These are phyloP conservation scores for Kwoniella sp. DNA, from an alignment of 768 basidiomycete species.

Conservation along the genomic window DNA sequence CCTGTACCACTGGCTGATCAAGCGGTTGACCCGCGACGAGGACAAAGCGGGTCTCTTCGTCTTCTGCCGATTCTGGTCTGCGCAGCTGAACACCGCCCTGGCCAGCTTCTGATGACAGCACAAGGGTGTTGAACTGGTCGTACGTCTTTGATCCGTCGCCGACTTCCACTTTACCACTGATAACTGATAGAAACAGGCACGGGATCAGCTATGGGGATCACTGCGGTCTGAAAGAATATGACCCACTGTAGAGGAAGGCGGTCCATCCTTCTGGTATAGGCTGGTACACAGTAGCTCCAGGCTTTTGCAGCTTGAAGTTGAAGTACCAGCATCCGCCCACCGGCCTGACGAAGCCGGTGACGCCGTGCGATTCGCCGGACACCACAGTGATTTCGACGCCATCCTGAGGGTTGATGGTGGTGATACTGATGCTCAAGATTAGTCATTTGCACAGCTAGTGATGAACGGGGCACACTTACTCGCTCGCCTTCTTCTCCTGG, in stretches of 20 bases:
- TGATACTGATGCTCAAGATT: conserved; percentile 55
- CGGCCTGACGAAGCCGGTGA: conserved; percentile 72
- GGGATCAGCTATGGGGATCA: not conserved
- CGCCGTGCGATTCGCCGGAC: conserved; percentile 78
- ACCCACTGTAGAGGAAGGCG: conserved; percentile 73
- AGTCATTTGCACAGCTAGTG: not conserved
- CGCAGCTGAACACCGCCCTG: conserved; percentile 69
- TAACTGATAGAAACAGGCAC: conserved; percentile 51
- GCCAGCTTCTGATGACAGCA: conserved; percentile 61
- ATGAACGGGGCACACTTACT: conserved; percentile 30
- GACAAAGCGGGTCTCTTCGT: conserved; percentile 67
- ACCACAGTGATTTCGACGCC: conserved; percentile 70
- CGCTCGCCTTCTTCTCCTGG: conserved; percentile 45
- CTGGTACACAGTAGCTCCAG: conserved; percentile 67
- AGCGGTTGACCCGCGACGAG: conserved; percentile 82
- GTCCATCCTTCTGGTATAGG: conserved; percentile 85
- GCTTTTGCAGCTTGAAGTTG: conserved; percentile 65
- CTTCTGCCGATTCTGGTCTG: conserved; percentile 49
- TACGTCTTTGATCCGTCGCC: conserved; percentile 55
- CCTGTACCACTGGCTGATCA: conserved; percentile 77
- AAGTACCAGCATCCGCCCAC: conserved; percentile 93
- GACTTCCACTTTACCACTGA: conserved; percentile 65
- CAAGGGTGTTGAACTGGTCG: conserved; percentile 70
- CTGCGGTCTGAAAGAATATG: not conserved
- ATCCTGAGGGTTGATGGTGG: conserved; percentile 31